Evolutionary conservation across 176 grass and related monocot species (phyloP).

Genomic region (Pharus latifolius): DNA sequence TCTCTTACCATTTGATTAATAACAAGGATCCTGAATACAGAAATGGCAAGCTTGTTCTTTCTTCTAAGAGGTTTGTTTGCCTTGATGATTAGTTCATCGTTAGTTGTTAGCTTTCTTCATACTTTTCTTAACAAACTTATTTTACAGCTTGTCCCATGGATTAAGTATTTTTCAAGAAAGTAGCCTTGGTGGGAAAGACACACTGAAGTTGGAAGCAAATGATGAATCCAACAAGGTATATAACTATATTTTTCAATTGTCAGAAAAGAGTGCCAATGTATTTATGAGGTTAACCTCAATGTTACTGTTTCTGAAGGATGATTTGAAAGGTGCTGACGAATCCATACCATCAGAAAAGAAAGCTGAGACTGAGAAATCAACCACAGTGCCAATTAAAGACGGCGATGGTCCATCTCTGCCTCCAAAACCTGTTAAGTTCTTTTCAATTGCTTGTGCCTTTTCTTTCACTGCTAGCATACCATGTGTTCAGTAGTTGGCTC

Average conservation of each 20-base stretch:
- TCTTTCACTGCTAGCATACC: not conserved
- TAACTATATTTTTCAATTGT: not conserved
- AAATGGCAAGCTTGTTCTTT: constrained; percentile 89
- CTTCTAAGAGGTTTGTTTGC: constrained; percentile 65
- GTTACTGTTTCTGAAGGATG: constrained; percentile 4
- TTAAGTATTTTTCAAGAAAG: constrained; percentile 85
- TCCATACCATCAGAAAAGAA: constrained; percentile 3
- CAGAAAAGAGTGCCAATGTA: not conserved
- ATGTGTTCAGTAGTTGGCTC: not conserved
- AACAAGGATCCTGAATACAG: constrained; percentile 84
- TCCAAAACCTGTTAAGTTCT: constrained; percentile 29
- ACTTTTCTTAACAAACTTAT: constrained; percentile 8
- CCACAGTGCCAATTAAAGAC: constrained; percentile 15
- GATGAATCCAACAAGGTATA: constrained; percentile 40
- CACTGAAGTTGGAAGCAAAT: constrained; percentile 72
- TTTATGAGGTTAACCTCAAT: not conserved
- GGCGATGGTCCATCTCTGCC: constrained; percentile 21
- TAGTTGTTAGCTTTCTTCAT: not conserved
- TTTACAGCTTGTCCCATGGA: constrained; percentile 73
- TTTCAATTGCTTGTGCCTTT: not conserved
- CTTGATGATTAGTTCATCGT: not conserved
- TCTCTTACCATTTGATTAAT: constrained; percentile 84
- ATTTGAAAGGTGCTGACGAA: constrained; percentile 6
- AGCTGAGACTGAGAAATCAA: constrained; percentile 17
- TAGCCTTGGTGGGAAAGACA: constrained; percentile 56